Conservation (phyloP, 208 protist genomes). For the Trypanosoma lewisi region DNA sequence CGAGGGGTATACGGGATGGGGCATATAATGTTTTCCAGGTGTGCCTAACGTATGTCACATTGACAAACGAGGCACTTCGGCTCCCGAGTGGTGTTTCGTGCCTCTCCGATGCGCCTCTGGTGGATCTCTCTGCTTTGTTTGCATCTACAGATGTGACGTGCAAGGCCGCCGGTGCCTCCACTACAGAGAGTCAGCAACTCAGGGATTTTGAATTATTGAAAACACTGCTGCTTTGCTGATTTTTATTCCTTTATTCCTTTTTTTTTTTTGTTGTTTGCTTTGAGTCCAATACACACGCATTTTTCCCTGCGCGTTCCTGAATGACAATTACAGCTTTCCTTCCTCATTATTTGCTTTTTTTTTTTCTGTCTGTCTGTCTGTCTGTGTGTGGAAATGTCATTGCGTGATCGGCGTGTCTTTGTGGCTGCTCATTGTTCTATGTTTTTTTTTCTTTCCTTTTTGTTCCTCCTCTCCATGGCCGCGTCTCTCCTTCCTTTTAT, state of each 20-base stretch:
- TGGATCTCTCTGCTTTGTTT: background rate
- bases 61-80: constrained; percentile 8
- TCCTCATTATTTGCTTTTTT: background rate
- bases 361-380: background rate
- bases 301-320: too few species aligned
- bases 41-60: constrained; percentile 8
- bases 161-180: background rate
- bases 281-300: too few species aligned
- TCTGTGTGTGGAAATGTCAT: too few species aligned
- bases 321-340: too few species aligned
- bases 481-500: background rate
- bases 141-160: background rate
- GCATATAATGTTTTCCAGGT: constrained; percentile 3
- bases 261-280: too few species aligned
- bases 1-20: background rate
- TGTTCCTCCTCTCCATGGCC: too few species aligned
- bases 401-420: too few species aligned
- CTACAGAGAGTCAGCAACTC: background rate
- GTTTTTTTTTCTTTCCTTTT: too few species aligned
- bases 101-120: background rate
- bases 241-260: background rate
- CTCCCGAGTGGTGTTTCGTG: background rate
- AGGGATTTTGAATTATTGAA: background rate
- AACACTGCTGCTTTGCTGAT: background rate
- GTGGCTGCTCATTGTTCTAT: too few species aligned